Percentiles rank a stretch among this genome's conserved stretches.
These are phyloP conservation scores for Venturia carpophila DNA, from an alignment of 2,329 filamentous ascomycete genomes.

Conservation along the genomic window DNA sequence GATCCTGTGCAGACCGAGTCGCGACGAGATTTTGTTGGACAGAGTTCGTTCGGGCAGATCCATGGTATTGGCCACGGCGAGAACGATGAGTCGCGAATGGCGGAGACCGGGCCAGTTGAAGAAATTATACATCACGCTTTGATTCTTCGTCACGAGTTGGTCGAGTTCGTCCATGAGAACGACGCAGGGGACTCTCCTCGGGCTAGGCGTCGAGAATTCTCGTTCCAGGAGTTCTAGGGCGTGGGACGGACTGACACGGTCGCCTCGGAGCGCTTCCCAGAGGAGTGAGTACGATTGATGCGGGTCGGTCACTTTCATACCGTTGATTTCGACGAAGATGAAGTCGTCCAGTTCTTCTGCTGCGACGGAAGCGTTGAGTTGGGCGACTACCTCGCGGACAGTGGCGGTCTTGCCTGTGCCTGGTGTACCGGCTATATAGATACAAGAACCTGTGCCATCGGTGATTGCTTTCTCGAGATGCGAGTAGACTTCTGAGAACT, in stretches of 20 bases:
- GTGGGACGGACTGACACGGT: slow-evolving; percentile 85
- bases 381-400: slow-evolving; percentile 85
- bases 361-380: slow-evolving; percentile 77
- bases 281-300: slow-evolving; percentile 92
- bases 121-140: slow-evolving; percentile 99
- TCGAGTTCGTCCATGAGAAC: slow-evolving; percentile 98
- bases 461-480: slow-evolving; percentile 91
- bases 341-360: slow-evolving; percentile 95
- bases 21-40: slow-evolving; percentile 96
- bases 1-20: slow-evolving; percentile 75
- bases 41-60: slow-evolving; percentile 91
- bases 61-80: slow-evolving; percentile 98
- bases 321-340: slow-evolving; percentile 98
- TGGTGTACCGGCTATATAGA: slow-evolving; percentile 98
- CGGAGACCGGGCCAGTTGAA: slow-evolving; percentile 96
- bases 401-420: slow-evolving; percentile 97
- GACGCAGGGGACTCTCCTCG: slow-evolving; percentile 85
- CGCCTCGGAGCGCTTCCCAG: slow-evolving; percentile 92
- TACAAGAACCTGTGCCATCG: slow-evolving; percentile 88
- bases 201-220: slow-evolving; percentile 87
- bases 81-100: slow-evolving; percentile 87
- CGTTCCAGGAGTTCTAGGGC: slow-evolving; percentile 83
- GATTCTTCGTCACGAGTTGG: slow-evolving; percentile 94
- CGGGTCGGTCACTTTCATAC: slow-evolving; percentile 98
- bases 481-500: slow-evolving; percentile 87